Base-by-base conservation (phyloP, 768 basidiomycete species). In the Mycena capillaripes region DNA sequence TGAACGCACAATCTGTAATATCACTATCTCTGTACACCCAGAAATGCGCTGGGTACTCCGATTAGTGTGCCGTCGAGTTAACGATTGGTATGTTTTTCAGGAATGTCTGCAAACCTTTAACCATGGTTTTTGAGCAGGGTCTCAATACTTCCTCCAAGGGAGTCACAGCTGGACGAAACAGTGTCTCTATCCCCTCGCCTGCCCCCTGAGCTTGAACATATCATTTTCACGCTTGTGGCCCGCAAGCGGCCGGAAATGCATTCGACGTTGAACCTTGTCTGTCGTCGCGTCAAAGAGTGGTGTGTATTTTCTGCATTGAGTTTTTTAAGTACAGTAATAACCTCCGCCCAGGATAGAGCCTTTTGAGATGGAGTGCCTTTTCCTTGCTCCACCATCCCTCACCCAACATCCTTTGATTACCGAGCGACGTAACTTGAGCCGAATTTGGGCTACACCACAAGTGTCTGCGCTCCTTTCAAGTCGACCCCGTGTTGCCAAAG, bases 351-450 rank as follows among this genome's bases (percentile, higher is more conserved):
- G 58, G 58, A 29, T 44, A 17, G 58, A 60, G 40, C 40, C 58
- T 44, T 60, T 60, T 19, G 40, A 60, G 58, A 27, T 60, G 58
- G 58, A 60, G 38, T 60, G 59, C n/a, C 27, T 61, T 61, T 61
- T 38, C 30, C 59, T 61, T 48, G 42, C 42, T 29, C 42, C 59
- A 14, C 30, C 58, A 29, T 25, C 6, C 30, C 44, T 61, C 42
- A 46, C 59, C 46, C 44, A n/a, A 2, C 44, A 61, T 61, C 59
- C 42, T 38, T 38, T 38, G 38, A 16, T 38, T 38, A 11, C 11
- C 38, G 29, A 61, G 7, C 42, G 44, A 48, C 42, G 59, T 48
- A 42, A 32, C 19, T 46, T 2, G 17, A 12, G 12, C 30, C n/a
- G n/a, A n/a, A n/a, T n/a, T n/a, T 30, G 27, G 19, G 21, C 3